phyloP scores from a whole-genome alignment of 192 early-diverging fungal species.

The Coemansia sp. region DNA sequence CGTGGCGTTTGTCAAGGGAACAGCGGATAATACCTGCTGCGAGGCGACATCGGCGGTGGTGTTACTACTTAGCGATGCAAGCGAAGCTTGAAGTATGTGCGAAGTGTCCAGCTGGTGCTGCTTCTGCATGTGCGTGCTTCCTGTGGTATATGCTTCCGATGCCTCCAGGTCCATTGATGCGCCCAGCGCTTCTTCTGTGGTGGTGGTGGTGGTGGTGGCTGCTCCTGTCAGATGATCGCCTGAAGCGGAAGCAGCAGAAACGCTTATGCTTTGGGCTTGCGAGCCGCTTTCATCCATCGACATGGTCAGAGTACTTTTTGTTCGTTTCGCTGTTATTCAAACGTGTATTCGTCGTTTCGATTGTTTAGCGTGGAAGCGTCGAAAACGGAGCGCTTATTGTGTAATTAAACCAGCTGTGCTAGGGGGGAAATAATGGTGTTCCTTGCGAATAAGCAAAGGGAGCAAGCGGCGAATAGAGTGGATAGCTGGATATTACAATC shows the following conservation, averaged over 20 bases:
- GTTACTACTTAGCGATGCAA: conserved; percentile 1
- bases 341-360: background rate
- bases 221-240: background rate
- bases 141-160: conserved; percentile 12
- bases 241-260: background rate
- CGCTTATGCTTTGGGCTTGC: background rate
- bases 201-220: background rate
- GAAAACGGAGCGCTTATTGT: background rate
- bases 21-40: conserved; percentile 12
- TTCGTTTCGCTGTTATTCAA: background rate
- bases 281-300: conserved; percentile 2
- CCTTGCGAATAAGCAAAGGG: background rate
- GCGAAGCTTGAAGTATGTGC: conserved; percentile 16
- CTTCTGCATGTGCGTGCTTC: conserved; percentile 1
- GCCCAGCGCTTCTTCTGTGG: background rate
- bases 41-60: background rate
- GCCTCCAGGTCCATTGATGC: conserved; percentile 9
- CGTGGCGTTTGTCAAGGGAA: background rate
- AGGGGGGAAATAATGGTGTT: background rate
- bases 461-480: background rate
- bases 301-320: conserved; percentile 7
- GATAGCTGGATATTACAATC: conserved; percentile 1
- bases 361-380: background rate
- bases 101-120: conserved; percentile 13
- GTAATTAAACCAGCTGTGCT: background rate